phyloP scores from a whole-genome alignment of 2,329 filamentous ascomycete genomes.

The Teratosphaeria epicoccoides region DNA sequence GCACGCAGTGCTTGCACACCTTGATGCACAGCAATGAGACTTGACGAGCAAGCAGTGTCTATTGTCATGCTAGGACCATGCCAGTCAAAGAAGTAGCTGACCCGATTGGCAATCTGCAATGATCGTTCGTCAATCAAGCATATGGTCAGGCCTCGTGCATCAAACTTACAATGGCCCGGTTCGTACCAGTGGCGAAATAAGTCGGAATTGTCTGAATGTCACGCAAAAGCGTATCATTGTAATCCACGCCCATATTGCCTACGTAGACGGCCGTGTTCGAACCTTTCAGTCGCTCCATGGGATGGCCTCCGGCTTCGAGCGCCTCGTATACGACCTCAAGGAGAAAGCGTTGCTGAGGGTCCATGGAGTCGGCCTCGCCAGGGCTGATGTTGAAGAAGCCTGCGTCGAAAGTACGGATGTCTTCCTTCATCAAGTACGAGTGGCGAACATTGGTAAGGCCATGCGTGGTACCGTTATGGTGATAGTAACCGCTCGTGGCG shows the following conservation, averaged over 20 bases:
- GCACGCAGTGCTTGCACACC: neutral
- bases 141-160: too few species aligned
- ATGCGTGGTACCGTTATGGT: neutral
- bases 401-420: conserved; percentile 7
- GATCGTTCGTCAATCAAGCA: too few species aligned
- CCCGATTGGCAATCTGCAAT: conserved; percentile 1
- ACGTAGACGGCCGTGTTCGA: neutral
- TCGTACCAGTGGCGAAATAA: conserved; percentile 16
- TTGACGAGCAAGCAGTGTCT: conserved; percentile 24
- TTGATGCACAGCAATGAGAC: conserved; percentile 11
- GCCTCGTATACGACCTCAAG: neutral
- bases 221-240: too few species aligned
- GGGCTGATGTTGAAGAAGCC: conserved; percentile 32
- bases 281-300: neutral
- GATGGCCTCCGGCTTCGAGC: conserved; percentile 6
- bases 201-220: conserved; percentile 19
- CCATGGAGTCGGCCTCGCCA: conserved; percentile 8
- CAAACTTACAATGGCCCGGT: conserved; percentile 20
- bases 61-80: conserved; percentile 16
- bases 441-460: conserved; percentile 18
- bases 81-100: conserved; percentile 19
- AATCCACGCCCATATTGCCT: neutral
- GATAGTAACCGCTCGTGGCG: neutral
- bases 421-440: conserved; percentile 30
- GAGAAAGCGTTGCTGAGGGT: neutral